Percentiles rank a stretch among this genome's conserved stretches.
phyloP scores from a whole-genome alignment of 106 monocot genomes.

The Alisma plantagoaquatica region DNA sequence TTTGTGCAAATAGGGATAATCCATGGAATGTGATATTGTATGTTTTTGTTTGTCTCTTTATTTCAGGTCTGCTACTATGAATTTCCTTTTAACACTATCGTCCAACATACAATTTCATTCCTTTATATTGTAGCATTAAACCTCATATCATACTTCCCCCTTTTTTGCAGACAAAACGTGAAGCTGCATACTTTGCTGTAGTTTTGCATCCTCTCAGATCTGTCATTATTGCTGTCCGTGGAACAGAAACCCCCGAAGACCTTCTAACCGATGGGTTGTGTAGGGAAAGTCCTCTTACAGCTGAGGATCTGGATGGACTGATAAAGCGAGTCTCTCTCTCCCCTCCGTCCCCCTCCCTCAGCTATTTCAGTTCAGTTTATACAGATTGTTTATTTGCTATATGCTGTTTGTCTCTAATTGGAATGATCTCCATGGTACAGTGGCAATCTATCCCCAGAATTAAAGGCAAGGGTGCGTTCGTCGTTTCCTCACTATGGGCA shows the following conservation, averaged over 20 bases:
- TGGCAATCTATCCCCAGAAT: constrained; percentile 26
- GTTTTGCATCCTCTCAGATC: constrained; percentile 65
- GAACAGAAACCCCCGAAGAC: constrained; percentile 98
- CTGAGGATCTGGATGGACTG: constrained; percentile 80
- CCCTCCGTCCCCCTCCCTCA: constrained; percentile 1
- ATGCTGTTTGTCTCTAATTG: neutral
- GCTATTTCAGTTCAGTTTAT: no score
- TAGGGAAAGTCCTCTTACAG: constrained; percentile 55
- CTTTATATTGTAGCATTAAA: no score
- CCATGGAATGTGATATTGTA: no score
- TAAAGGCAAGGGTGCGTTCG: constrained; percentile 50
- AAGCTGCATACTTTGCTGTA: constrained; percentile 91
- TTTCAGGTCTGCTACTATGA: no score
- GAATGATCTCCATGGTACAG: constrained; percentile 20
- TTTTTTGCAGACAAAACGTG: constrained; percentile 55
- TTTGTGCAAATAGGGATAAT: no score
- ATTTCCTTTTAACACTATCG: no score
- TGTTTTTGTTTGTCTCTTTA: no score
- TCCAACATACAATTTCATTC: no score
- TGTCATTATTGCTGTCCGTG: constrained; percentile 82
- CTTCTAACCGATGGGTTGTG: constrained; percentile 96
- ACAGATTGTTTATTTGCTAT: neutral
- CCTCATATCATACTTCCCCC: no score
- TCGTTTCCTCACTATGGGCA: constrained; percentile 95
- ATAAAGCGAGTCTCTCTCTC: constrained; percentile 49